Percentiles rank a stretch among this genome's conserved stretches.
These are phyloP conservation scores for Escovopsis sp. DNA, from an alignment of 2,329 filamentous ascomycete genomes.

Conservation along the genomic window DNA sequence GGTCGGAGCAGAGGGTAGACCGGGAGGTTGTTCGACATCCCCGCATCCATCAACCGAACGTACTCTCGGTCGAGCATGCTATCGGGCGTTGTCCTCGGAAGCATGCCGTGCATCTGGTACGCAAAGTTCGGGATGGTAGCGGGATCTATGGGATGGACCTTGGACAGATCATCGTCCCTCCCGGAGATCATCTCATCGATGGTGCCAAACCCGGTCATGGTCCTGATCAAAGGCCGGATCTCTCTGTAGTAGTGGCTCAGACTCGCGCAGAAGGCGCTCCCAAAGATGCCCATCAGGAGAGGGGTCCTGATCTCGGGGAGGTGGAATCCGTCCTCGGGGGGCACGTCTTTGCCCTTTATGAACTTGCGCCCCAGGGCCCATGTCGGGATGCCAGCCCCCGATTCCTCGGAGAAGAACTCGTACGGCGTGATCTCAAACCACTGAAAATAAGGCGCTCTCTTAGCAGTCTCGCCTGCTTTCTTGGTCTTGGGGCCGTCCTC, in stretches of 20 bases:
- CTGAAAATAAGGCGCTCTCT: constrained; percentile 78
- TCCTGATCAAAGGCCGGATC: constrained; percentile 65
- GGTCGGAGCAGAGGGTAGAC: constrained; percentile 88
- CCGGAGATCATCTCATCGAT: constrained; percentile 74
- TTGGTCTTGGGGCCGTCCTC: constrained; percentile 12
- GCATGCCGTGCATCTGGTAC: constrained; percentile 60
- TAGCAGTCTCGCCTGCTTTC: constrained; percentile 32
- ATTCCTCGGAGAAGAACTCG: constrained; percentile 90
- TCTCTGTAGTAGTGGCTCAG: constrained; percentile 94
- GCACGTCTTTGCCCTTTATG: constrained; percentile 41
- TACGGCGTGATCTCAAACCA: constrained; percentile 96
- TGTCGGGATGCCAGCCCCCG: constrained; percentile 80
- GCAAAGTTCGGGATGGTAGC: constrained; percentile 83
- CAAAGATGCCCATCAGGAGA: constrained; percentile 85
- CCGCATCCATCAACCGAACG: constrained; percentile 84
- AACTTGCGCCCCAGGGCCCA: constrained; percentile 86
- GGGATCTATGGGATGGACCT: constrained; percentile 89
- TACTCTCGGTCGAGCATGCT: constrained; percentile 59
- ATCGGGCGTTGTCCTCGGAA: constrained; percentile 65
- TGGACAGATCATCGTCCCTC: constrained; percentile 69
- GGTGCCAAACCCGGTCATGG: constrained; percentile 57
- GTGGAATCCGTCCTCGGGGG: constrained; percentile 48
- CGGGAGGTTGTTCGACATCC: constrained; percentile 96
- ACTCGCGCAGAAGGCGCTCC: constrained; percentile 90
- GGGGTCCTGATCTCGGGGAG: constrained; percentile 76